A percentile compares a stretch with the other conserved stretches of the same genome.
Evolutionary conservation across 257 asterid species (phyloP).

Genomic region (Nicotiana noctiflora): DNA sequence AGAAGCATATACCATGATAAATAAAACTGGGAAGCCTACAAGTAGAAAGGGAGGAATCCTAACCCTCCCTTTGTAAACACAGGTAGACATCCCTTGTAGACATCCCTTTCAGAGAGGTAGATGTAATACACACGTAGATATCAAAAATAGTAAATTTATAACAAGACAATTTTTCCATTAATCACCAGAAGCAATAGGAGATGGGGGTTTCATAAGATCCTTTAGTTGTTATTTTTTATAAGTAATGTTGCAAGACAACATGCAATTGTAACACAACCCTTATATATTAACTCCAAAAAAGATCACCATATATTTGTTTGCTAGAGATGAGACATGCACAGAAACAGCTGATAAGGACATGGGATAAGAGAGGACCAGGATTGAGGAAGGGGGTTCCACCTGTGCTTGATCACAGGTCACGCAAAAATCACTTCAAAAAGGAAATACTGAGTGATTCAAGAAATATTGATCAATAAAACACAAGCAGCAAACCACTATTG

Average conservation of each 20-base stretch:
- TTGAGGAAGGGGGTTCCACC: neutral
- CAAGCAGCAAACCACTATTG: neutral
- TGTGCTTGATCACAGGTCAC: neutral
- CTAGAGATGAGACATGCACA: neutral
- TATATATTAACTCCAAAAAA: neutral
- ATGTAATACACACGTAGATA: neutral
- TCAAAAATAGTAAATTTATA: neutral
- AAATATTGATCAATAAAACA: slow-evolving; percentile 3
- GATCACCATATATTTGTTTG: neutral
- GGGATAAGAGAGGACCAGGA: too few relatives aligned
- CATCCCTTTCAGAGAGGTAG: neutral
- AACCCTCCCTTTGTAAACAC: neutral
- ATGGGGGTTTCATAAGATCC: neutral
- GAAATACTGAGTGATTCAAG: slow-evolving; percentile 5
- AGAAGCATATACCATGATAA: neutral
- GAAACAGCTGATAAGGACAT: too few relatives aligned
- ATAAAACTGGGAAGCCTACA: neutral
- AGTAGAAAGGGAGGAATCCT: slow-evolving; percentile 3
- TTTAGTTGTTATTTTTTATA: neutral
- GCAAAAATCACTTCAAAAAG: neutral
- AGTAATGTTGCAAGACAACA: neutral
- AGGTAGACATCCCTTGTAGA: too few relatives aligned
- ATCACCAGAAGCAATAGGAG: neutral
- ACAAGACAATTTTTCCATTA: neutral
- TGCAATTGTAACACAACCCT: neutral